These are phyloP conservation scores for Epichloe brachyelytri DNA, from an alignment of 2,329 filamentous ascomycete species.

Conservation along the genomic window DNA sequence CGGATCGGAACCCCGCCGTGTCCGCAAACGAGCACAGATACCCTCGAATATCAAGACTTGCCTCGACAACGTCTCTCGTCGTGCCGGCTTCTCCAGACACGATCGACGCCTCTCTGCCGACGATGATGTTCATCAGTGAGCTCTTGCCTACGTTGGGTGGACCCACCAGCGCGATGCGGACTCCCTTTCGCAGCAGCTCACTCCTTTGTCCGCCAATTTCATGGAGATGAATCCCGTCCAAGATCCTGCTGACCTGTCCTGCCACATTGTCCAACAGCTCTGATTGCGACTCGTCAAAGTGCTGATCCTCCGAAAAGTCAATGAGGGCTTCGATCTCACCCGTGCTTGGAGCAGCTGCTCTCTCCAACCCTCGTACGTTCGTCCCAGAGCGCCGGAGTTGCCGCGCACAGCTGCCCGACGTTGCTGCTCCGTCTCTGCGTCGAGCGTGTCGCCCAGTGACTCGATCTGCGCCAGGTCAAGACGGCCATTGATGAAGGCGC, in stretches of 20 bases:
- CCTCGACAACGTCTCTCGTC: slow-evolving; percentile 86
- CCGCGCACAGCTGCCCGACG: slow-evolving; percentile 74
- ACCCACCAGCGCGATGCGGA: slow-evolving; percentile 74
- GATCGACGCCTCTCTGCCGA: slow-evolving; percentile 88
- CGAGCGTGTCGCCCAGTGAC: slow-evolving; percentile 47
- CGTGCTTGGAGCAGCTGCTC: slow-evolving; percentile 63
- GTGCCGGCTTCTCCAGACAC: slow-evolving; percentile 89
- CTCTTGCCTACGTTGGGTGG: slow-evolving; percentile 94
- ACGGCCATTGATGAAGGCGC: slow-evolving; percentile 78
- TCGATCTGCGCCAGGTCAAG: slow-evolving; percentile 79
- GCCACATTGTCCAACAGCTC: slow-evolving; percentile 60
- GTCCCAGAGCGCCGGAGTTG: slow-evolving; percentile 54
- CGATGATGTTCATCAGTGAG: slow-evolving; percentile 78
- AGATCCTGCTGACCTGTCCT: slow-evolving; percentile 46
- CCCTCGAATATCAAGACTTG: slow-evolving; percentile 75
- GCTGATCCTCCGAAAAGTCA: slow-evolving; percentile 93
- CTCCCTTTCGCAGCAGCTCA: slow-evolving; percentile 73
- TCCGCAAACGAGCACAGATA: slow-evolving; percentile 92
- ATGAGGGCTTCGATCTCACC: slow-evolving; percentile 87
- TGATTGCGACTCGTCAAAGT: slow-evolving; percentile 78
- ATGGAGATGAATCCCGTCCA: slow-evolving; percentile 52
- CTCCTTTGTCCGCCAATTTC: slow-evolving; percentile 66
- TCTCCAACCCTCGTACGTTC: slow-evolving; percentile 75
- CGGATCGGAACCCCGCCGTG: slow-evolving; percentile 71
- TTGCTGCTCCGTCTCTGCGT: slow-evolving; percentile 81